Conservation (phyloP, 208 protist species). For the Trypanosoma platydactyli region DNA sequence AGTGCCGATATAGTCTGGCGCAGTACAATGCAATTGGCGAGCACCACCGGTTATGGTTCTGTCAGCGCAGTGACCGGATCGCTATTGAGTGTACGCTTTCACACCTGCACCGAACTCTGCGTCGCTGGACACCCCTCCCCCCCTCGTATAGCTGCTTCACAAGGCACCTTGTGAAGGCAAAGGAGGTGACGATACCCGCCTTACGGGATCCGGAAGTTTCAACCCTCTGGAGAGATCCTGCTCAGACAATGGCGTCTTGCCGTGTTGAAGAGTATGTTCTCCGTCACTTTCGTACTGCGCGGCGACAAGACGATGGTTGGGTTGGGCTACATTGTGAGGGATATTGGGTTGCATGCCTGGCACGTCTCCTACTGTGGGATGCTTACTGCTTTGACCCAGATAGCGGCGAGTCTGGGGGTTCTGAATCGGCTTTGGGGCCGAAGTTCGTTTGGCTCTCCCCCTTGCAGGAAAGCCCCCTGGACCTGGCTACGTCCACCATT, state of each 20-base stretch:
- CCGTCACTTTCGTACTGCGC: conserved; percentile 16
- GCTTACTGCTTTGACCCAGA: conserved; percentile 38
- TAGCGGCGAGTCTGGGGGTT: background rate
- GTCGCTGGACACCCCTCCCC: conserved; percentile 71
- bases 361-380: conserved; percentile 67
- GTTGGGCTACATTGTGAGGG: conserved; percentile 77
- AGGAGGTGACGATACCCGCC: conserved; percentile 22
- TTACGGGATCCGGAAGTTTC: conserved; percentile 35
- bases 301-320: conserved; percentile 32
- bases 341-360: conserved; percentile 59
- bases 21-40: conserved; percentile 67
- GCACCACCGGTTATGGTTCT: conserved; percentile 50
- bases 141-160: conserved; percentile 25
- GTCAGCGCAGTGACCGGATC: conserved; percentile 59
- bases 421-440: background rate
- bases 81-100: conserved; percentile 51
- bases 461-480: conserved; percentile 68
- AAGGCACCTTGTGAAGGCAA: conserved; percentile 21
- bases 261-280: conserved; percentile 57
- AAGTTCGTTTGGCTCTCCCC: conserved; percentile 59
- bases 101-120: conserved; percentile 37
- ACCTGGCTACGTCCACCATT: conserved; percentile 33
- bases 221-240: conserved; percentile 45
- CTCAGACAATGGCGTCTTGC: conserved; percentile 18
- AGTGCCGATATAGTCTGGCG: conserved; percentile 19